phyloP scores from a whole-genome alignment of 1,139 yeast species.

The Sugiyamaella japonica region DNA sequence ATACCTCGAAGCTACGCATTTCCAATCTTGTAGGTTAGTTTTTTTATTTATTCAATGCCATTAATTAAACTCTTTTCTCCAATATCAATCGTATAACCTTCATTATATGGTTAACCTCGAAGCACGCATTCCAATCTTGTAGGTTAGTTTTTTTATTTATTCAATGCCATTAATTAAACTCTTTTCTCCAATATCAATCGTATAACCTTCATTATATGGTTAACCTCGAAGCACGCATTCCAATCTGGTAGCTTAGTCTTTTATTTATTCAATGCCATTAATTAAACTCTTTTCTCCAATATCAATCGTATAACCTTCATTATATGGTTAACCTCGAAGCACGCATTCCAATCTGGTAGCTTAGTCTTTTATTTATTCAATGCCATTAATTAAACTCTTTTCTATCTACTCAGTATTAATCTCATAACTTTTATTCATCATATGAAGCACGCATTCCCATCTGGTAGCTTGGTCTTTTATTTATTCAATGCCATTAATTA shows the following conservation, averaged over 20 bases:
- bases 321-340: slow-evolving; percentile 20
- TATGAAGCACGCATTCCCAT: slow-evolving; percentile 18
- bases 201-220: too few relatives aligned
- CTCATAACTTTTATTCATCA: too few relatives aligned
- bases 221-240: slow-evolving; percentile 20
- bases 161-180: slow-evolving; percentile 10
- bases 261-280: slow-evolving; percentile 14
- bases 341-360: slow-evolving; percentile 20
- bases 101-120: too few relatives aligned
- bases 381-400: slow-evolving; percentile 10
- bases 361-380: slow-evolving; percentile 14
- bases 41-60: slow-evolving; percentile 13
- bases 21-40: slow-evolving; percentile 19
- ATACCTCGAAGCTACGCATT: slow-evolving; percentile 19
- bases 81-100: too few relatives aligned
- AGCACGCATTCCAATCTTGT: slow-evolving; percentile 19
- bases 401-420: too few relatives aligned
- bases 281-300: slow-evolving; percentile 5
- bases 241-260: slow-evolving; percentile 18
- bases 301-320: too few relatives aligned
- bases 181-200: too few relatives aligned
- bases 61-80: slow-evolving; percentile 6
- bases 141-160: slow-evolving; percentile 18
- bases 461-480: slow-evolving; percentile 19
- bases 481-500: slow-evolving; percentile 14